A percentile compares a stretch with the other conserved stretches of the same genome.
Conservation (phyloP, 2,329 filamentous ascomycete genomes). For the Ustilaginoidea virens region DNA sequence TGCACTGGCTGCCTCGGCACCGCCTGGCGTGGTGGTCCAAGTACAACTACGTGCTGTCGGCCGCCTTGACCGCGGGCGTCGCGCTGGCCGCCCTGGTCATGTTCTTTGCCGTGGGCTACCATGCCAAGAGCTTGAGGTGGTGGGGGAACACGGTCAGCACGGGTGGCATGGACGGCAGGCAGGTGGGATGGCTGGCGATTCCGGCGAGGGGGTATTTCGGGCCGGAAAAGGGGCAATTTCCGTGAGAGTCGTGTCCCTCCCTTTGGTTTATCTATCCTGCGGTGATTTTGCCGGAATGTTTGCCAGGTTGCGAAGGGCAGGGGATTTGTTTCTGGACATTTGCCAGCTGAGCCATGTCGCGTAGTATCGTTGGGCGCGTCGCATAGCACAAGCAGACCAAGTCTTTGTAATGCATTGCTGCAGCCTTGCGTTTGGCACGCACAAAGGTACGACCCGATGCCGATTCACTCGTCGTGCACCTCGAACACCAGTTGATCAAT, state of each 20-base stretch:
- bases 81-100: slow-evolving; percentile 26
- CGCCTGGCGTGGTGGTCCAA: slow-evolving; percentile 27
- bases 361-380: too few species aligned
- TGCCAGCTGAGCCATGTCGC: too few species aligned
- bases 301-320: too few species aligned
- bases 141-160: slow-evolving; percentile 24
- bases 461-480: too few species aligned
- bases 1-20: slow-evolving; percentile 19
- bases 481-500: too few species aligned
- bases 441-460: too few species aligned
- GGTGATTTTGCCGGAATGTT: too few species aligned
- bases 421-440: too few species aligned
- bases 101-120: slow-evolving; percentile 24
- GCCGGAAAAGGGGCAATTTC: slow-evolving; percentile 11
- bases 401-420: too few species aligned
- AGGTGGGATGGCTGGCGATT: slow-evolving; percentile 8
- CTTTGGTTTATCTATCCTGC: not conserved
- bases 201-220: slow-evolving; percentile 13
- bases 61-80: slow-evolving; percentile 25
- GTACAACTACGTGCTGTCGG: slow-evolving; percentile 30
- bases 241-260: slow-evolving; percentile 1
- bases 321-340: too few species aligned
- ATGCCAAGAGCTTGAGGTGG: slow-evolving; percentile 19
- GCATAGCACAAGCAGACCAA: too few species aligned
- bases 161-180: slow-evolving; percentile 9